Percentiles rank a stretch among this genome's conserved stretches.
Evolutionary conservation across 306 rosid species (phyloP).

Genomic region (Quercus engelmannii): DNA sequence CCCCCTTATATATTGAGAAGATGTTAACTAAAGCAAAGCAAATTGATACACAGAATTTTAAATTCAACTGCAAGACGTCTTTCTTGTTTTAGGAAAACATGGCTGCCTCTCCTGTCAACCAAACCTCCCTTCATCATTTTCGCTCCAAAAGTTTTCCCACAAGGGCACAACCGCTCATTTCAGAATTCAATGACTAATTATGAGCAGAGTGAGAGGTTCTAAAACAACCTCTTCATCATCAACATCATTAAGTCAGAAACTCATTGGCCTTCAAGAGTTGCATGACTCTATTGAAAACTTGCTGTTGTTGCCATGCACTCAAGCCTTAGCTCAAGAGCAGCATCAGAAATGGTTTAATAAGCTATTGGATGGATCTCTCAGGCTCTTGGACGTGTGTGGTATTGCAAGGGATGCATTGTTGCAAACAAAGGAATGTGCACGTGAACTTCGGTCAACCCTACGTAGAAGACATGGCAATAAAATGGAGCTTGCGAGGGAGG

Average conservation of each 20-base stretch:
- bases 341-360: neutral
- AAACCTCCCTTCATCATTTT: neutral
- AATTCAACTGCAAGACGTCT: too few species aligned
- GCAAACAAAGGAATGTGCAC: slow-evolving; percentile 20
- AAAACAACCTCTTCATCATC: slow-evolving; percentile 14
- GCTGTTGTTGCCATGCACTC: neutral
- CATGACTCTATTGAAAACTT: slow-evolving; percentile 5
- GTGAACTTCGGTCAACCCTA: slow-evolving; percentile 9
- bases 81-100: too few species aligned
- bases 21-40: too few species aligned
- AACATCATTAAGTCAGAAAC: slow-evolving; percentile 15
- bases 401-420: slow-evolving; percentile 19
- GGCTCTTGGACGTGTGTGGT: slow-evolving; percentile 16
- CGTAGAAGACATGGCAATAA: slow-evolving; percentile 7
- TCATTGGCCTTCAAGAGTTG: slow-evolving; percentile 8
- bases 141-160: slow-evolving; percentile 29
- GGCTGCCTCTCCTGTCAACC: neutral
- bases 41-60: too few species aligned
- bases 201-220: slow-evolving; percentile 19
- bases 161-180: slow-evolving; percentile 17
- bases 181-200: slow-evolving; percentile 15
- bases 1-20: too few species aligned
- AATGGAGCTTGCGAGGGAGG: neutral
- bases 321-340: neutral
- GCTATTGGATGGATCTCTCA: slow-evolving; percentile 14